phyloP scores from a whole-genome alignment of 768 basidiomycete species.

The Tricholoma saponaceum region DNA sequence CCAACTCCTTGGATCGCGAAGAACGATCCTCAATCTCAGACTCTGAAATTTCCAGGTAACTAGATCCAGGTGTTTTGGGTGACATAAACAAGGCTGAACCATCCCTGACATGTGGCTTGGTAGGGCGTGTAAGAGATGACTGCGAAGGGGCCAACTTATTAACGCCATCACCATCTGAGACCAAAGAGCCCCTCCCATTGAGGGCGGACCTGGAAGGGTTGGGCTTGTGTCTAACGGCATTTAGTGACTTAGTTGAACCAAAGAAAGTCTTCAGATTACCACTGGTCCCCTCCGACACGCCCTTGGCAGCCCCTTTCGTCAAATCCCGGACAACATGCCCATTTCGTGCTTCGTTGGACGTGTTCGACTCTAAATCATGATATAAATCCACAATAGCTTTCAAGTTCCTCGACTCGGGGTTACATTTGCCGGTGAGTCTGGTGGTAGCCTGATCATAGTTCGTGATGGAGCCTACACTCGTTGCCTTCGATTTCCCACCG shows the following conservation, averaged over 20 bases:
- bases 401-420: neutral
- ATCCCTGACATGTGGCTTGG: neutral
- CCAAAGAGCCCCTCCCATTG: neutral
- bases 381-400: neutral
- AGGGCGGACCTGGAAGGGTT: neutral
- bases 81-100: neutral
- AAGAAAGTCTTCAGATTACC: slow-evolving; percentile 8
- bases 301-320: slow-evolving; percentile 9
- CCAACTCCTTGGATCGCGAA: too few species aligned
- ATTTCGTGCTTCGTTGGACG: neutral
- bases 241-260: slow-evolving; percentile 3
- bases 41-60: neutral
- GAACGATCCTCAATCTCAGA: neutral
- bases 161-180: neutral
- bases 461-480: slow-evolving; percentile 2
- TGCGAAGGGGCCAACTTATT: neutral
- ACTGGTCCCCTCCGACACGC: neutral
- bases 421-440: slow-evolving; percentile 6
- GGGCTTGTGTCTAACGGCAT: neutral
- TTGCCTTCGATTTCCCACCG: slow-evolving; percentile 13
- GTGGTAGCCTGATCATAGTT: slow-evolving; percentile 3
- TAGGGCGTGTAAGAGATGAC: neutral
- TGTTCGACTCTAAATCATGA: neutral
- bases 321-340: slow-evolving; percentile 14
- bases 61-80: neutral